Conservation (phyloP, 495 filamentous ascomycete species). For the Hyaloscypha bicolor region DNA sequence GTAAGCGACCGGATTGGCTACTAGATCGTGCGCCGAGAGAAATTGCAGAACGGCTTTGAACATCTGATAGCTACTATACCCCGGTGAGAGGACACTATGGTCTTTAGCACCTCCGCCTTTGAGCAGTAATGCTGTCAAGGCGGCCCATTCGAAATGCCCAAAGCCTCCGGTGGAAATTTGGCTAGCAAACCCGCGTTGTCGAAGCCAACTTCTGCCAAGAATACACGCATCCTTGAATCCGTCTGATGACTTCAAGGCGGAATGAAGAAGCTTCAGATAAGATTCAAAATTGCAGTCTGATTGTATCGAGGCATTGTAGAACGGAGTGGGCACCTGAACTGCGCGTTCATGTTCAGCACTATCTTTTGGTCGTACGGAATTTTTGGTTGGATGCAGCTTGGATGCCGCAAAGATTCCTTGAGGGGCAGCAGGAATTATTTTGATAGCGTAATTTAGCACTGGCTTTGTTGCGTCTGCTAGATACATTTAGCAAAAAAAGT, state of each 20-base stretch:
- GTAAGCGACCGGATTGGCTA: slow-evolving; percentile 62
- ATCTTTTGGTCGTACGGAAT: slow-evolving; percentile 62
- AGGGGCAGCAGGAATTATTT: slow-evolving; percentile 74
- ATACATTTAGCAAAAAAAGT: slow-evolving; percentile 5
- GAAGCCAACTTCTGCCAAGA: slow-evolving; percentile 84
- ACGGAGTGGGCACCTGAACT: slow-evolving; percentile 63
- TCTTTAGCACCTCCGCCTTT: slow-evolving; percentile 72
- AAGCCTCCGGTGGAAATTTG: slow-evolving; percentile 78
- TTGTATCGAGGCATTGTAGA: slow-evolving; percentile 84
- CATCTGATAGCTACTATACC: slow-evolving; percentile 88
- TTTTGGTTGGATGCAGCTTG: slow-evolving; percentile 70
- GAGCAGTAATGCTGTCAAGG: slow-evolving; percentile 76
- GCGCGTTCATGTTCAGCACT: slow-evolving; percentile 39
- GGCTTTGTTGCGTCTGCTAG: slow-evolving; percentile 22
- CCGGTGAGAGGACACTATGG: slow-evolving; percentile 67
- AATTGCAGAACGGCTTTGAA: slow-evolving; percentile 92
- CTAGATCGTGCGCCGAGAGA: slow-evolving; percentile 69
- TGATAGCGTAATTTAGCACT: slow-evolving; percentile 59
- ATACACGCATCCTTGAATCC: slow-evolving; percentile 82
- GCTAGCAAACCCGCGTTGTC: slow-evolving; percentile 78
- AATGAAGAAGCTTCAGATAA: slow-evolving; percentile 74
- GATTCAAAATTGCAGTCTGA: slow-evolving; percentile 72
- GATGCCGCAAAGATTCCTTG: slow-evolving; percentile 64
- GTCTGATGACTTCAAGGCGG: slow-evolving; percentile 62
- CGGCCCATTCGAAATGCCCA: slow-evolving; percentile 88